Evolutionary conservation across 345 rosid species (phyloP), one percentile per base, ranked within the genome.

Genomic region (Microthlaspi erraticum): DNA sequence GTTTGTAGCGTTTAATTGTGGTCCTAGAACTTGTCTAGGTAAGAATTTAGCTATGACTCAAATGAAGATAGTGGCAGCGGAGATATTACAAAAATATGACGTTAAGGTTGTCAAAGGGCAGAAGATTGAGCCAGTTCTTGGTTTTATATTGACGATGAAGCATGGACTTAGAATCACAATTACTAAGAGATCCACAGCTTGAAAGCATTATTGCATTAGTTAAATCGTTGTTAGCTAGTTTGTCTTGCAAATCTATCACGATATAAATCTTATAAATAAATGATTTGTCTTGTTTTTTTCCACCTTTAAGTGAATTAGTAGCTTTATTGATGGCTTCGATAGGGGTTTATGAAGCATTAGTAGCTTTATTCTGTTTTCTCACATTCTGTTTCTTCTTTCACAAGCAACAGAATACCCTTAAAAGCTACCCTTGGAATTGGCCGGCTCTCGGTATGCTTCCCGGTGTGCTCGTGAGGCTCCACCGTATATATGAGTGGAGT

Each of bases 401-500:
- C n/a, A n/a, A n/a, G n/a, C n/a, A n/a, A n/a, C n/a, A n/a, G 34
- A 45, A 51, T 42, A 52, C 3, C 38, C 10, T 23, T 8, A 26
- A 68, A 41, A 71, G 74, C 31, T 63, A 5, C 56, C 68, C 41
- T 10, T 69, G 45, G 60, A 65, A 51, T 14, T 68, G 72, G 72
- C 80, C 45, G 65, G 77, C 29, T 57, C 54, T 68, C 3, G 64
- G 72, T 11, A 68, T 68, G 16, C 72, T 69, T 53, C 88, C 86
- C 0, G 79, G 60, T 9, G 43, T 58, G 31, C 32, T 84, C 18
- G 20, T 51, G 5, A 26, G 39, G 18, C 5, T 71, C 10, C 32
- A 39, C 44, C 52, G 34, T 20, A 19, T 67, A 37, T 12, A 31
- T 39, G 50, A 54, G 14, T n/a, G n/a, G n/a, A 13, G 17, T 12